These are phyloP conservation scores for Phytomonas francai DNA, from an alignment of 208 protist genomes.

Conservation along the genomic window DNA sequence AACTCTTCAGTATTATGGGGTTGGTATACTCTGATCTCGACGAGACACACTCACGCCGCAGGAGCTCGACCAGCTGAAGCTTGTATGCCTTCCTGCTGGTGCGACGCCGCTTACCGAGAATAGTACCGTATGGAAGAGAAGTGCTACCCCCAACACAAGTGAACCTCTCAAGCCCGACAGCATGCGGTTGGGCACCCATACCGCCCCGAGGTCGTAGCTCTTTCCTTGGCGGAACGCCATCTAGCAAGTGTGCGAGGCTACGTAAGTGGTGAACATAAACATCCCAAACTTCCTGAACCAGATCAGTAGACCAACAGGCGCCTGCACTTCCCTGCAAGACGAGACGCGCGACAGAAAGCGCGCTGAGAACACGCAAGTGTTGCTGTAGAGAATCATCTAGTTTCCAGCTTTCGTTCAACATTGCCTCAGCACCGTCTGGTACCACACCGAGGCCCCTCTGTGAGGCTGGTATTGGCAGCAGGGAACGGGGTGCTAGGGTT, in stretches of 20 bases:
- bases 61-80: constrained; percentile 5
- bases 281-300: constrained; percentile 54
- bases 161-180: neutral
- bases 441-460: neutral
- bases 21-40: neutral
- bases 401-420: neutral
- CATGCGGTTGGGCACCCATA: neutral
- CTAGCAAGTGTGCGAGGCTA: constrained; percentile 21
- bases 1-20: neutral
- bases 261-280: constrained; percentile 43
- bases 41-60: constrained; percentile 6
- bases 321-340: constrained; percentile 21
- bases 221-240: constrained; percentile 3
- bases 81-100: constrained; percentile 1
- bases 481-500: neutral
- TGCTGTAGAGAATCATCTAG: constrained; percentile 7
- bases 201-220: neutral
- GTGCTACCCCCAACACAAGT: neutral
- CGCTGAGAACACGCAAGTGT: constrained; percentile 29
- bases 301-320: constrained; percentile 20
- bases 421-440: neutral
- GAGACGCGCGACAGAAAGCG: constrained; percentile 47
- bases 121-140: neutral
- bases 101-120: neutral
- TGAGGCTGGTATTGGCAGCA: neutral